Base-by-base conservation (phyloP, 768 basidiomycete species). In the Leucogyrophana mollusca region DNA sequence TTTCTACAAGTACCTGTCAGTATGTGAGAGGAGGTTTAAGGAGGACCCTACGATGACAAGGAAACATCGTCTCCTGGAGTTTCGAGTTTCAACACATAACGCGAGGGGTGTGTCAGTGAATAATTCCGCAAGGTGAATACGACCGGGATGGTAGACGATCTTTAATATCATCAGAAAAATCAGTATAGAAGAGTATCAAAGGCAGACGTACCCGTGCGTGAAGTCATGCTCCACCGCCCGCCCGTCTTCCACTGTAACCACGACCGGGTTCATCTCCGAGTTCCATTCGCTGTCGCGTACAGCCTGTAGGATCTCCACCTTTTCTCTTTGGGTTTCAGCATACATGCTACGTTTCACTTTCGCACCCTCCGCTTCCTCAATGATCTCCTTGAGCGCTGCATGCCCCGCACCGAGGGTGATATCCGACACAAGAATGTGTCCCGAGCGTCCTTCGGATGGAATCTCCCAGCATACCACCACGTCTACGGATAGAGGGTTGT, bases 331-430 rank as follows among this genome's bases (percentile, higher is more conserved):
- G 4, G 93, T 95, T 70, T 97, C 92, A 17, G 90, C 91, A 59
- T 92, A 97, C 79, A 96, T 91, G 52, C 80, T 90, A 36, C 92
- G 78, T 49, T 83, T 87, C 18, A 74, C 75, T 65, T 89, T 88
- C 9, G 76, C 75, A 36, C 67, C 71, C 56, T 83, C 82, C 9
- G 79, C 76, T 16, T 77, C 73, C 39, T 79, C 73, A 4, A 93
- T 73, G 30, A 84, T 70, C 39, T 76, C 73, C 14, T 78, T 71
- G 47, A 95, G 70, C 11, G 79, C 66, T 9, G 82, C 88, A 59
- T 89, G 85, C 3, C 73, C 64, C 9, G 88, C 85, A 6, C 91
- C 89, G 9, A 90, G 73, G 13, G 70, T 73, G 18, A 85, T 57
- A 4, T 82, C 82, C 14, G 82, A 70, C 4, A 87, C 52, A 23